phyloP scores from a whole-genome alignment of 2,329 filamentous ascomycete genomes.

The Monilinia fructicola region DNA sequence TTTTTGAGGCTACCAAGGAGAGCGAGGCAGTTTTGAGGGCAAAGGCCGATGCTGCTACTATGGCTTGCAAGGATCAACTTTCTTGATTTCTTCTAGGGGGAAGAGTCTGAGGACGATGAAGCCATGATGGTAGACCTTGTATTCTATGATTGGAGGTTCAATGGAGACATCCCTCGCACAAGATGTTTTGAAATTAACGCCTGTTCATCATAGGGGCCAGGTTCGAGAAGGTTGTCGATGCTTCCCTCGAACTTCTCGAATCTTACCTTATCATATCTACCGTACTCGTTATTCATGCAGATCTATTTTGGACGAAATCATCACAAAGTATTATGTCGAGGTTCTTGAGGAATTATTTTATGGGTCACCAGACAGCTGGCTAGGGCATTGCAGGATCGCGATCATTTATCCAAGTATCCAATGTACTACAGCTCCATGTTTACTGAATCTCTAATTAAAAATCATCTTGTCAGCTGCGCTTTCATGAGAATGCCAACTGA shows the following conservation, averaged over 20 bases:
- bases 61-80: background rate
- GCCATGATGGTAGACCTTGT: fast-evolving
- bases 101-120: no score
- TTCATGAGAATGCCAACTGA: no score
- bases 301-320: background rate
- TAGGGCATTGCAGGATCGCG: background rate
- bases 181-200: background rate
- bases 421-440: background rate
- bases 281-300: no score
- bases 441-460: background rate
- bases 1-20: background rate
- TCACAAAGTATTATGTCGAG: no score
- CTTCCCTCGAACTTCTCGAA: background rate
- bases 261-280: background rate
- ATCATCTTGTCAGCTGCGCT: no score
- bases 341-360: no score
- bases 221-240: background rate
- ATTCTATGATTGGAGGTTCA: fast-evolving
- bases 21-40: background rate
- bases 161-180: no score
- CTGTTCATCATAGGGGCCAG: background rate
- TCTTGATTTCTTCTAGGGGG: background rate
- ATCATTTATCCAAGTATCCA: background rate
- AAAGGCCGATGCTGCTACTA: no score
- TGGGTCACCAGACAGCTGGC: no score